phyloP scores from a whole-genome alignment of 2,329 filamentous ascomycete species.

The Pseudogymnoascus sp. region DNA sequence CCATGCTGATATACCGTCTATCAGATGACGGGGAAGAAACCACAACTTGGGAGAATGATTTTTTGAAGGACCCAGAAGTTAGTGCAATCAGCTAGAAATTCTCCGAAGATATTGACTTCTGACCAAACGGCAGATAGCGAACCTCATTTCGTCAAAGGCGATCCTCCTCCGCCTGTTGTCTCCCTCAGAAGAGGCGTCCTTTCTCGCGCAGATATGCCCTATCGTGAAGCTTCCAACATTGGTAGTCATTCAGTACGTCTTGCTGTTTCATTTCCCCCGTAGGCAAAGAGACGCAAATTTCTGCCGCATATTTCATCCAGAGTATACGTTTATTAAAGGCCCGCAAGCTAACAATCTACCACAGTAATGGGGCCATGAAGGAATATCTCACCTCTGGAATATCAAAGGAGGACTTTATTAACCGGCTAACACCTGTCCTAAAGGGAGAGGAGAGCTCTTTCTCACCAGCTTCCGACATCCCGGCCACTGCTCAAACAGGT shows the following conservation, averaged over 20 bases:
- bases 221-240: conserved; percentile 71
- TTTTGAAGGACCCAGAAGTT: conserved; percentile 51
- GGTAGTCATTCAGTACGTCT: conserved; percentile 63
- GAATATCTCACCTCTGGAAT: conserved; percentile 65
- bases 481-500: not conserved
- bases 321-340: not conserved
- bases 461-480: not conserved
- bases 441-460: conserved; percentile 1
- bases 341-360: conserved; percentile 8
- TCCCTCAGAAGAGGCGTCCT: conserved; percentile 73
- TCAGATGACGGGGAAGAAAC: conserved; percentile 65
- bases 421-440: conserved; percentile 42
- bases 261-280: not conserved
- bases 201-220: conserved; percentile 74
- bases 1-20: conserved; percentile 16
- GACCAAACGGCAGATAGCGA: conserved; percentile 39
- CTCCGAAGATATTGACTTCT: conserved; percentile 9
- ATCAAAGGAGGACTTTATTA: conserved; percentile 58
- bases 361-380: conserved; percentile 64
- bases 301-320: not conserved
- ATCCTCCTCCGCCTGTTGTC: conserved; percentile 63
- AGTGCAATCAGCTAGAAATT: conserved; percentile 15
- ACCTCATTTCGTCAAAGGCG: conserved; percentile 52
- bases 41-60: conserved; percentile 64
- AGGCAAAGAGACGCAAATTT: not conserved